phyloP scores from a whole-genome alignment of 2,329 filamentous ascomycete species.

The Aspergillus candidus region DNA sequence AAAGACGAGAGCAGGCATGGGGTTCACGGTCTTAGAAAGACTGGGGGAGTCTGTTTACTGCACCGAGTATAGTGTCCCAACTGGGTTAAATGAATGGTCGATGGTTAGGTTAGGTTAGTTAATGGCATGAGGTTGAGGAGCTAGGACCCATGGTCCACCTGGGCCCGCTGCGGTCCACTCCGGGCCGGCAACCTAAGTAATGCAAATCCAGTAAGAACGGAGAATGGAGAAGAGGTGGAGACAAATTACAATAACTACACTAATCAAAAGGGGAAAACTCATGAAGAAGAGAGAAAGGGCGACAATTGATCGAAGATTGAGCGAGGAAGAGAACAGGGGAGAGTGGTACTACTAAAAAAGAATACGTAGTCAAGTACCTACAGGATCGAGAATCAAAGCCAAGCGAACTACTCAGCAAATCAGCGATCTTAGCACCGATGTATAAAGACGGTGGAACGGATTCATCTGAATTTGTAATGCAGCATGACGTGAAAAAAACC shows the following conservation, averaged over 20 bases:
- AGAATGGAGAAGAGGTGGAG: slow-evolving; percentile 2
- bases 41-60: slow-evolving; percentile 8
- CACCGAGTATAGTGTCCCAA: background rate
- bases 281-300: background rate
- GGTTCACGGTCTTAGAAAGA: slow-evolving; percentile 2
- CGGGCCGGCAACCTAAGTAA: slow-evolving; percentile 21
- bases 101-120: slow-evolving; percentile 1
- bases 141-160: slow-evolving; percentile 19
- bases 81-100: too few relatives aligned
- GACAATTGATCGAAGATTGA: too few relatives aligned
- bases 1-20: slow-evolving; percentile 9
- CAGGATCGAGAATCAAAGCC: too few relatives aligned
- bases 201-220: slow-evolving; percentile 15
- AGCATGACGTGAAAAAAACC: too few relatives aligned
- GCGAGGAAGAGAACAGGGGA: too few relatives aligned
- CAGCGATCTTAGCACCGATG: too few relatives aligned
- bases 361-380: too few relatives aligned
- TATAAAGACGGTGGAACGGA: too few relatives aligned
- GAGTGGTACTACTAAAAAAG: too few relatives aligned
- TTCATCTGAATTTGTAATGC: too few relatives aligned
- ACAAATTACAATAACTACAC: background rate
- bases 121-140: slow-evolving; percentile 13
- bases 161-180: slow-evolving; percentile 22
- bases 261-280: background rate
- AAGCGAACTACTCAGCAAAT: too few relatives aligned